A percentile compares a stretch with the other conserved stretches of the same genome.
Conservation (phyloP, 208 protist genomes). For the Leishmania major region DNA sequence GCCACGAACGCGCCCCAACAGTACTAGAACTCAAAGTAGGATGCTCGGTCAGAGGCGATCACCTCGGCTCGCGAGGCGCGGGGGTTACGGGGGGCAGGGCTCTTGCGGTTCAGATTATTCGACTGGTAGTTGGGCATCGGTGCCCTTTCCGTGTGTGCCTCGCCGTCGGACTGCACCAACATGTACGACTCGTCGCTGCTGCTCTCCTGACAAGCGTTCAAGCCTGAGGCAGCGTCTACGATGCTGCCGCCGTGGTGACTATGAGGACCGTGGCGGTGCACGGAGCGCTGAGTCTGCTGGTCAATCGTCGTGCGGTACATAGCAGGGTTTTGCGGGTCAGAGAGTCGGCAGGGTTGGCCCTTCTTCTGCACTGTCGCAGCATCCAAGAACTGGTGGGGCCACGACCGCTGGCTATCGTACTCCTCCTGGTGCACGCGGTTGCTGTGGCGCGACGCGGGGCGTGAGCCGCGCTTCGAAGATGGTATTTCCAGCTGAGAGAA, state of each 20-base stretch:
- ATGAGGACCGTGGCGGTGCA: conserved; percentile 8
- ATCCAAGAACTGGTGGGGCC: conserved; percentile 38
- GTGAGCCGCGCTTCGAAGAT: conserved; percentile 13
- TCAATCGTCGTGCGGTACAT: conserved; percentile 18
- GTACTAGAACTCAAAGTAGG: conserved; percentile 32
- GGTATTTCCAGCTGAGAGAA: neutral
- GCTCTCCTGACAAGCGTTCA: conserved; percentile 19
- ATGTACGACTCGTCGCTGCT: conserved; percentile 38
- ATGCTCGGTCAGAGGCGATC: conserved; percentile 14
- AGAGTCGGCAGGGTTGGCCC: conserved; percentile 28
- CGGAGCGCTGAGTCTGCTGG: conserved; percentile 14
- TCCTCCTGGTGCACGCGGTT: neutral
- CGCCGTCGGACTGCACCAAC: conserved; percentile 30
- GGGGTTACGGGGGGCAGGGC: conserved; percentile 30
- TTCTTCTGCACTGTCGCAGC: conserved; percentile 47
- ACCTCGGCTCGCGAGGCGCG: conserved; percentile 6
- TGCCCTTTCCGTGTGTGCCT: conserved; percentile 5
- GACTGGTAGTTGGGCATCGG: conserved; percentile 17
- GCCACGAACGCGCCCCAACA: neutral
- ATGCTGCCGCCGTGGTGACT: conserved; percentile 18
- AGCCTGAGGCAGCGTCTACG: neutral
- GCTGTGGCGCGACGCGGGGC: conserved; percentile 17
- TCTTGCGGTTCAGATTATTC: conserved; percentile 17
- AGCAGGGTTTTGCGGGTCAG: conserved; percentile 10
- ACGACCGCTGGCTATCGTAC: conserved; percentile 11